phyloP scores from a whole-genome alignment of 768 basidiomycete species.

The Calocera cornea region DNA sequence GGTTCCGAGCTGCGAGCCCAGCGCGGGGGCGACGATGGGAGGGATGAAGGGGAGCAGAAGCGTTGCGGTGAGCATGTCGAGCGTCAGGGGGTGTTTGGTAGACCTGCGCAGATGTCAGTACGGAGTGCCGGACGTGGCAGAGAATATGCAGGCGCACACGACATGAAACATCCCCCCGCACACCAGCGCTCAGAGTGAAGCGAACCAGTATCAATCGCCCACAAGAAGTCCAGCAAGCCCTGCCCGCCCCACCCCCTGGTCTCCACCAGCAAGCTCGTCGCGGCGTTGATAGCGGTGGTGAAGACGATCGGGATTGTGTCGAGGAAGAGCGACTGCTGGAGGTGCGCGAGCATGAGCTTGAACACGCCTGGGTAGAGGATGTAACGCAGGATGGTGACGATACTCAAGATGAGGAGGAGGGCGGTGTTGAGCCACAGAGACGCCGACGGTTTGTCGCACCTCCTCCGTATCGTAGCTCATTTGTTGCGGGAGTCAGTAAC shows the following conservation, averaged over 20 bases:
- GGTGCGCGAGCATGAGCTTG: constrained; percentile 36
- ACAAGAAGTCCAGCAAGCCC: constrained; percentile 40
- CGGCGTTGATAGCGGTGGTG: constrained; percentile 43
- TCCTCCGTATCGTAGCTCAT: no score
- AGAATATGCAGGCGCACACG: constrained; percentile 37
- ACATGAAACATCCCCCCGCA: constrained; percentile 49
- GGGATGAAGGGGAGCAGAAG: constrained; percentile 73
- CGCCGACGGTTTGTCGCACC: no score
- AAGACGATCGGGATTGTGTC: constrained; percentile 43
- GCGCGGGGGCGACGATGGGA: constrained; percentile 53
- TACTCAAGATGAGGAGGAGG: constrained; percentile 41
- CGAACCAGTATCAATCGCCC: constrained; percentile 62
- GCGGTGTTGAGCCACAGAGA: constrained; percentile 48
- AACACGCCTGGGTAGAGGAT: constrained; percentile 40
- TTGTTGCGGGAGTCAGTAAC: no score
- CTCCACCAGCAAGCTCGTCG: constrained; percentile 32
- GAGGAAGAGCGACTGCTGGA: constrained; percentile 38
- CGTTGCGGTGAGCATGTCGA: constrained; percentile 41
- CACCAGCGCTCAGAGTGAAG: constrained; percentile 44
- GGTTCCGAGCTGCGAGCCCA: constrained; percentile 45
- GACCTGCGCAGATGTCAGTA: constrained; percentile 30
- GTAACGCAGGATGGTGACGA: constrained; percentile 38
- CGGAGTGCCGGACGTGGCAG: background rate
- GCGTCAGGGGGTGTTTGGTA: constrained; percentile 42
- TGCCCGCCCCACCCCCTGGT: constrained; percentile 38